phyloP scores from a whole-genome alignment of 345 rosid species.

The Gossypium arboreum region DNA sequence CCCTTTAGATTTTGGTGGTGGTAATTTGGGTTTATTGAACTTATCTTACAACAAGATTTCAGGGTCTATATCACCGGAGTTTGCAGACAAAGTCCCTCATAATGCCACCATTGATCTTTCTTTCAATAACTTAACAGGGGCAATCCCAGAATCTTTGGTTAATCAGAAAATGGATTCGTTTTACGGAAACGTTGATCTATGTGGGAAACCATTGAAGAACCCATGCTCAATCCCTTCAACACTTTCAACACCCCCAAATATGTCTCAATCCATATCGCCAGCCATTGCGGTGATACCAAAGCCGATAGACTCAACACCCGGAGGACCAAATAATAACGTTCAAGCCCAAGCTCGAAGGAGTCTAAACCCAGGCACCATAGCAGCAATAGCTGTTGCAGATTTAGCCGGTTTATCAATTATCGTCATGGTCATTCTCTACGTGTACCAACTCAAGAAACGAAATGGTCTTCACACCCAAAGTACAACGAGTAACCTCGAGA shows the following conservation, averaged over 20 bases:
- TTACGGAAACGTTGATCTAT: conserved; percentile 58
- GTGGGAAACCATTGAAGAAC: conserved; percentile 79
- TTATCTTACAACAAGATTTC: conserved; percentile 70
- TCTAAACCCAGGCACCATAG: conserved; percentile 69
- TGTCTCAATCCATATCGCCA: conserved; percentile 51
- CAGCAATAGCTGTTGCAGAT: conserved; percentile 53
- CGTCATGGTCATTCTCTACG: conserved; percentile 55
- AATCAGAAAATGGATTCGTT: conserved; percentile 56
- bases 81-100: conserved; percentile 49
- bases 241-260: conserved; percentile 65
- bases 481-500: conserved; percentile 20
- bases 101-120: conserved; percentile 70
- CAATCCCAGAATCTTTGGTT: conserved; percentile 57
- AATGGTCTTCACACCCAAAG: conserved; percentile 20
- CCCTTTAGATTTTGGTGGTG: conserved; percentile 58
- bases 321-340: conserved; percentile 8
- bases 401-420: conserved; percentile 62
- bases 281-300: conserved; percentile 92
- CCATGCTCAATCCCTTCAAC: conserved; percentile 79
- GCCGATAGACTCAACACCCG: conserved; percentile 24
- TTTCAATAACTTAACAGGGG: conserved; percentile 79
- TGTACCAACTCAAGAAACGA: conserved; percentile 59
- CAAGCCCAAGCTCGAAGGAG: conserved; percentile 32
- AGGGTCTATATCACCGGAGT: conserved; percentile 51
- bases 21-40: conserved; percentile 51